phyloP scores from a whole-genome alignment of 164 flowering plant genomes.

The Sextonia rubra region DNA sequence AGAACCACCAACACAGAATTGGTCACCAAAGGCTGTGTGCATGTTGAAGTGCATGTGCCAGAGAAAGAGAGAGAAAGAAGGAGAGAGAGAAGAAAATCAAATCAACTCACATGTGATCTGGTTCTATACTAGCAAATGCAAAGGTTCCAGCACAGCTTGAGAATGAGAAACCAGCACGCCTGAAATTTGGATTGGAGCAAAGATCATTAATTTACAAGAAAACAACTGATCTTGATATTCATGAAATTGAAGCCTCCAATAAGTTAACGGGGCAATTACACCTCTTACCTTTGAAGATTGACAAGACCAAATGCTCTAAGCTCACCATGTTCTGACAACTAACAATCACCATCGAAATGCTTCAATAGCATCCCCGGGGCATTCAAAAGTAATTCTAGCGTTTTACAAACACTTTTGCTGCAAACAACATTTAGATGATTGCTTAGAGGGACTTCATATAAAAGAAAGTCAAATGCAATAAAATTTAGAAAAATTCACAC shows the following conservation, averaged over 20 bases:
- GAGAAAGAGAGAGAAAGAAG: neutral
- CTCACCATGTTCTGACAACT: neutral
- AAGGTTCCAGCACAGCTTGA: conserved; percentile 95
- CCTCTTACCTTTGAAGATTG: conserved; percentile 87
- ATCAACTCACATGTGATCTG: conserved; percentile 63
- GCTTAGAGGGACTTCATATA: too few relatives aligned
- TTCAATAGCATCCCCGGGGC: neutral
- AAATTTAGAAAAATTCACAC: too few relatives aligned
- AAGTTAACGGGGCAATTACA: conserved; percentile 79
- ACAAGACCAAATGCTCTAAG: conserved; percentile 55
- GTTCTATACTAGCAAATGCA: conserved; percentile 92
- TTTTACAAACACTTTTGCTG: too few relatives aligned
- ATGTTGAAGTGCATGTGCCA: neutral
- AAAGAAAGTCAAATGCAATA: too few relatives aligned
- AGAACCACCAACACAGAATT: too few relatives aligned
- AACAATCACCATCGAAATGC: too few relatives aligned
- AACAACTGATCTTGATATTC: neutral
- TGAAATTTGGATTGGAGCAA: too few relatives aligned
- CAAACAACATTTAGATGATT: too few relatives aligned
- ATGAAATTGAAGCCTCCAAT: neutral
- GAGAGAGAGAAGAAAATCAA: neutral
- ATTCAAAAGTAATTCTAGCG: too few relatives aligned
- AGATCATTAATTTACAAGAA: too few relatives aligned
- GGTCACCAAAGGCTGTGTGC: too few relatives aligned
- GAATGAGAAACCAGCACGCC: too few relatives aligned